These are phyloP conservation scores for Lathyrus tuberosus DNA, from an alignment of 306 rosid genomes.

Conservation along the genomic window DNA sequence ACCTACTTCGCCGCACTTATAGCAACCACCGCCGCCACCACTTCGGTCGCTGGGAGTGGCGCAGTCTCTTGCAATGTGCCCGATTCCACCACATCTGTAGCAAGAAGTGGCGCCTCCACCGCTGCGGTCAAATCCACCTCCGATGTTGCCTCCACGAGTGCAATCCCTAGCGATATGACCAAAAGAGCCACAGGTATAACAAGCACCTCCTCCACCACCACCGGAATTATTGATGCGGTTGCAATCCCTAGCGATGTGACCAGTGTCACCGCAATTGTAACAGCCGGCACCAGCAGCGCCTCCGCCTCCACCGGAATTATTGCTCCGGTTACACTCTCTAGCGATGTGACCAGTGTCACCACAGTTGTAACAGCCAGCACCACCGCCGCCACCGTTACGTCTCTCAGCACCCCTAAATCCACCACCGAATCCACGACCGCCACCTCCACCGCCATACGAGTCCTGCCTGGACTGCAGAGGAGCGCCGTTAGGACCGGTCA, in stretches of 20 bases:
- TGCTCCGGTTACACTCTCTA: constrained; percentile 59
- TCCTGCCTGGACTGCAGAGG: constrained; percentile 51
- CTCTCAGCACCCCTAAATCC: constrained; percentile 64
- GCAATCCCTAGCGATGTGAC: constrained; percentile 45
- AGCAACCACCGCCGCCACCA: constrained; percentile 46
- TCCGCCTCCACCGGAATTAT: constrained; percentile 27
- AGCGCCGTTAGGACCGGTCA: constrained; percentile 67
- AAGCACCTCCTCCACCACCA: too few species aligned
- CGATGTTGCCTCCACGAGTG: constrained; percentile 42
- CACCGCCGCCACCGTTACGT: constrained; percentile 50
- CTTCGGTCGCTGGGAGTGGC: constrained; percentile 23
- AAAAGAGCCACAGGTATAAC: neutral
- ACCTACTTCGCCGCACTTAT: constrained; percentile 65
- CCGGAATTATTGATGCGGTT: too few species aligned
- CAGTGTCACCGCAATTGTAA: constrained; percentile 63
- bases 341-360: constrained; percentile 78
- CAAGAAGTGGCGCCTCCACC: constrained; percentile 45
- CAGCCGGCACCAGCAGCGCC: constrained; percentile 48
- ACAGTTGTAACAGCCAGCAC: constrained; percentile 64
- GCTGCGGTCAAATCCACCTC: constrained; percentile 6
- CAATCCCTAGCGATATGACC: constrained; percentile 65
- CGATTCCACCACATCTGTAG: constrained; percentile 56
- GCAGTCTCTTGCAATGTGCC: constrained; percentile 73
- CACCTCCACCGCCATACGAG: constrained; percentile 36
- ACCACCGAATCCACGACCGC: constrained; percentile 50